phyloP scores from a whole-genome alignment of 2,329 filamentous ascomycete species.

The Calonectria crousiana region DNA sequence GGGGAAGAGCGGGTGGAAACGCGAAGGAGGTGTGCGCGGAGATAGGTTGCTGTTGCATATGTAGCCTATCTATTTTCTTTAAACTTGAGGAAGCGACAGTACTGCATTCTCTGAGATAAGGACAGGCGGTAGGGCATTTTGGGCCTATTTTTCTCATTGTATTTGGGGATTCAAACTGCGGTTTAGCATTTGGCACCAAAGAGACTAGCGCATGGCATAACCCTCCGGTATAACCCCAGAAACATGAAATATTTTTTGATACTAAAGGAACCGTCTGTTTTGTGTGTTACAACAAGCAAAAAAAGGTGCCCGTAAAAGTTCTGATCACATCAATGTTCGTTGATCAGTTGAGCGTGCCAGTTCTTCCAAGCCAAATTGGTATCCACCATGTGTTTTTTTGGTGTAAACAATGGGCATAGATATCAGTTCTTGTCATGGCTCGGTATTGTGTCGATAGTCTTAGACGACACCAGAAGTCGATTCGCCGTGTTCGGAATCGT shows the following conservation, averaged over 20 bases:
- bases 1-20: background rate
- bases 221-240: background rate
- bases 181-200: background rate
- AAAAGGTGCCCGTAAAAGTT: background rate
- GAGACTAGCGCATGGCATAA: background rate
- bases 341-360: background rate
- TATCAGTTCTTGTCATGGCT: background rate
- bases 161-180: background rate
- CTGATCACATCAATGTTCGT: background rate
- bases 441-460: background rate
- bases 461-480: constrained; percentile 33
- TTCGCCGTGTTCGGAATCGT: constrained; percentile 33
- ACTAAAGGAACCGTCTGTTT: background rate
- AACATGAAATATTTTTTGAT: background rate
- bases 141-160: constrained; percentile 9
- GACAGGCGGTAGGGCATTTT: background rate
- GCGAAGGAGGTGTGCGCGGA: background rate
- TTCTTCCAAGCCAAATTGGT: background rate
- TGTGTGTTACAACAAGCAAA: background rate
- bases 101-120: background rate
- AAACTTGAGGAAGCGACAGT: background rate
- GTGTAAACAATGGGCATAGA: background rate
- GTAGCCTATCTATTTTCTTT: background rate
- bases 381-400: background rate
- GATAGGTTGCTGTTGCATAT: constrained; percentile 12